A percentile compares a stretch with the other conserved stretches of the same genome.
These are phyloP conservation scores for Sporobolomyces pararoseus DNA, from an alignment of 768 basidiomycete genomes.

Conservation along the genomic window DNA sequence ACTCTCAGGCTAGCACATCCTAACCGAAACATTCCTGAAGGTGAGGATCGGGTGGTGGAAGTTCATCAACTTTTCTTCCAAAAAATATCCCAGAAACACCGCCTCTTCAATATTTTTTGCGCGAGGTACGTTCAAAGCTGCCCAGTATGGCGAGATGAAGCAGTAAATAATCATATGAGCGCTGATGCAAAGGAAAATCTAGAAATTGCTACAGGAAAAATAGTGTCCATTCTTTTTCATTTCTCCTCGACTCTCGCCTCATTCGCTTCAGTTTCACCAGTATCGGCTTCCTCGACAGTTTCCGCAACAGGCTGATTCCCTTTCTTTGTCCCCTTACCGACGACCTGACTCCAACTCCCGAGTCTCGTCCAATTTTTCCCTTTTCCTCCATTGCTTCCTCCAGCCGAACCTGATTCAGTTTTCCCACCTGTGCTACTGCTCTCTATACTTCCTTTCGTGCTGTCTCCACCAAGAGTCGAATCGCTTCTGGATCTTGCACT, in stretches of 20 bases:
- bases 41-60: not conserved
- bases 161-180: no score
- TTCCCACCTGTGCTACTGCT: not conserved
- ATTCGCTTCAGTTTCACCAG: not conserved
- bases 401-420: not conserved
- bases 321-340: conserved; percentile 3
- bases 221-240: not conserved
- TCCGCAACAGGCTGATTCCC: not conserved
- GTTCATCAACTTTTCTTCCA: not conserved
- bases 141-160: no score
- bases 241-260: not conserved
- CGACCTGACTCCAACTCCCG: conserved; percentile 17
- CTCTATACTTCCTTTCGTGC: conserved; percentile 7
- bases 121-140: not conserved
- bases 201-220: no score
- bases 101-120: not conserved
- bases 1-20: conserved; percentile 5
- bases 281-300: not conserved
- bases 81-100: not conserved
- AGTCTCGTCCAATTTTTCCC: conserved; percentile 8
- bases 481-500: conserved; percentile 7
- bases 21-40: conserved; percentile 21
- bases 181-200: no score
- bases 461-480: not conserved
- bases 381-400: not conserved